Base-by-base conservation (phyloP, 208 protist species). In the Trypanosoma theileri region DNA sequence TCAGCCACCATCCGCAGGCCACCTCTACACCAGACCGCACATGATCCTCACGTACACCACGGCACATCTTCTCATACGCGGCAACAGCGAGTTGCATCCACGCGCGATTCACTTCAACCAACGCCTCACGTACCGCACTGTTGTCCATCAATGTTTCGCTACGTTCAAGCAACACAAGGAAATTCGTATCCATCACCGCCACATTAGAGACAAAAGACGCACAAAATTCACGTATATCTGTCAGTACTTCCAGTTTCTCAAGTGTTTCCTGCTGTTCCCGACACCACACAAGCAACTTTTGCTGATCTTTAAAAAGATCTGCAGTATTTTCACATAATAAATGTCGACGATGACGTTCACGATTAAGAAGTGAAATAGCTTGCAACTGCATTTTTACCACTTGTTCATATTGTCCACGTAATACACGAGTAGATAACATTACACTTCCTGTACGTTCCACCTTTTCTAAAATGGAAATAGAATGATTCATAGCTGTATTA, bases 161-260 rank as follows among this genome's bases (percentile, higher is more conserved):
- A 56, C 84, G 87, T 66, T 95, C 89, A 52, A 86, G 73, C 12
- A 96, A 73, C 11, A 93, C 84, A 26, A 90, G 77, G 69, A 94
- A 94, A 71, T 96, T 94, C 59, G 79, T 89, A 46, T 91, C 86
- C 88, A 94, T 96, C 19, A 94, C 86, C 3, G 72, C 64, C 48
- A 90, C 86, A 65, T 96, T 96, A 13, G 75, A 66, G 41, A 71
- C 62, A 58, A 96, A 87, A 4, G 85, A 92, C 21, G 73, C 79
- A 66, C 68, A 85, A 70, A 96, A 94, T 66, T 84, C 80, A 17
- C 73, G 64, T 44, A 94, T 24, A 44, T 91, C 82, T 26, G 80
- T 73, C 42, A 91, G 28, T 19, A 71, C 58, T 12, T 70, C 71
- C 26, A 93, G 68, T 41, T 62, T 71, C 22, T 83, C 64, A 21